Evolutionary conservation across 441 rosid species (phyloP).

Genomic region (Croton setiger): DNA sequence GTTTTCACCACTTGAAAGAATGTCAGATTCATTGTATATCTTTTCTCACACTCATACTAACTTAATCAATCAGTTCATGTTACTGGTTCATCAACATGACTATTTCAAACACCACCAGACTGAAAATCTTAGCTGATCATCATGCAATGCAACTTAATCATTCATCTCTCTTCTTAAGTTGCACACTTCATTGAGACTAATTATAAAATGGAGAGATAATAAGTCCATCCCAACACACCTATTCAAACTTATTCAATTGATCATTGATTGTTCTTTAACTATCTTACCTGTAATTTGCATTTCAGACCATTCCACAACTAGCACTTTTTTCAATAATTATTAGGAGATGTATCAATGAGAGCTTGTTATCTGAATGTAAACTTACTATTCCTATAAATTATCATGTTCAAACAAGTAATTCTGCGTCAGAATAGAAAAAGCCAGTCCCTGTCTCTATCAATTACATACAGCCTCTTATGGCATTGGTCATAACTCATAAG

Average conservation of each 20-base stretch:
- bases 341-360: neutral
- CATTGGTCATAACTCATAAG: too few relatives aligned
- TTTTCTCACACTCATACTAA: too few relatives aligned
- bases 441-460: too few relatives aligned
- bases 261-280: neutral
- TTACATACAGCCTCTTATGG: too few relatives aligned
- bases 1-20: too few relatives aligned
- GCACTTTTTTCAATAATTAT: neutral
- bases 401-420: neutral
- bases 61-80: too few relatives aligned
- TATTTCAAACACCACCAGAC: too few relatives aligned
- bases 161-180: neutral
- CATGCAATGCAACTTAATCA: neutral
- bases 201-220: neutral
- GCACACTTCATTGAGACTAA: neutral
- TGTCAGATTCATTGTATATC: too few relatives aligned
- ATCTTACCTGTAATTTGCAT: neutral
- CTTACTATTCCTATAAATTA: neutral
- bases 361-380: neutral
- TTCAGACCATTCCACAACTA: neutral
- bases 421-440: neutral
- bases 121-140: too few relatives aligned
- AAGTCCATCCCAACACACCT: neutral
- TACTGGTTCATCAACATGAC: too few relatives aligned
- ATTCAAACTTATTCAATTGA: neutral